A percentile compares a stretch with the other conserved stretches of the same genome.
phyloP scores from a whole-genome alignment of 2,329 filamentous ascomycete genomes.

The Cytospora mali region DNA sequence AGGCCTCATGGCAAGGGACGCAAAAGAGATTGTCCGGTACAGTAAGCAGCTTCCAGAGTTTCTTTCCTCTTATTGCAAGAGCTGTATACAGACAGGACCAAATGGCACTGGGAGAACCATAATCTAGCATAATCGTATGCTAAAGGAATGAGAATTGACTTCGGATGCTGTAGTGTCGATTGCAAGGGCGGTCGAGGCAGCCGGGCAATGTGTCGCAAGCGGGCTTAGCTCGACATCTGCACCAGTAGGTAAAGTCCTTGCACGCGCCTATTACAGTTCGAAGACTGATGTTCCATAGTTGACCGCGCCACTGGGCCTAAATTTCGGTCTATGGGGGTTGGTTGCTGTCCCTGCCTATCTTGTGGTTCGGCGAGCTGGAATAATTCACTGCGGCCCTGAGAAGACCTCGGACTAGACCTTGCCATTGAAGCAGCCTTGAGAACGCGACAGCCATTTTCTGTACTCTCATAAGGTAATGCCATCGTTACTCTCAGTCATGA shows the following conservation, averaged over 20 bases:
- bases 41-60: background rate
- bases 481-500: too few species aligned
- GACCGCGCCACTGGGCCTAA: slow-evolving; percentile 26
- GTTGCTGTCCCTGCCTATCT: slow-evolving; percentile 27
- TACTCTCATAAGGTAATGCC: too few species aligned
- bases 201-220: slow-evolving; percentile 35
- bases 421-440: background rate
- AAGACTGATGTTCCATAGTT: slow-evolving; percentile 10
- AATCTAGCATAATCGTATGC: too few species aligned
- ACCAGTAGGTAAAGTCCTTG: slow-evolving; percentile 17
- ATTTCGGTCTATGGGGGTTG: slow-evolving; percentile 29
- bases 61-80: too few species aligned
- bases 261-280: background rate
- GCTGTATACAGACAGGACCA: too few species aligned
- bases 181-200: slow-evolving; percentile 35
- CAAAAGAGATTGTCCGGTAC: slow-evolving; percentile 33
- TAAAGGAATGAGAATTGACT: too few species aligned
- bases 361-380: slow-evolving; percentile 23
- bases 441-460: too few species aligned
- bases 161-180: slow-evolving; percentile 25
- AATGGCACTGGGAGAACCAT: too few species aligned
- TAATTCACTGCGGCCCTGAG: slow-evolving; percentile 8
- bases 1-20: slow-evolving; percentile 33
- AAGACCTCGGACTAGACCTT: background rate
- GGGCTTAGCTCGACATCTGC: slow-evolving; percentile 38